Base-by-base conservation (phyloP, 805 yeast genomes). In the Wickerhamomyces bovis region DNA sequence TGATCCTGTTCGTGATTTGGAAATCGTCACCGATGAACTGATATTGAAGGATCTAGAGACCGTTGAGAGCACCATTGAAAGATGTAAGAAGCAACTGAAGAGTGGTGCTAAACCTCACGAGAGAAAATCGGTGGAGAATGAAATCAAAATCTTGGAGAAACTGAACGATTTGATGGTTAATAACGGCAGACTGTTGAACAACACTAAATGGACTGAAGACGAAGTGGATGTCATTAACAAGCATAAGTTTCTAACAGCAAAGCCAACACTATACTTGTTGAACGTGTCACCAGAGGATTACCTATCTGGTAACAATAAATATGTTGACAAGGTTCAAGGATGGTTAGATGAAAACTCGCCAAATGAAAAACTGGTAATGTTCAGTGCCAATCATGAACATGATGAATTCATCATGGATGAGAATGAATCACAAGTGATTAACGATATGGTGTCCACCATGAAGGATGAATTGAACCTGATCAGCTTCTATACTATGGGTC, bases 401-500 rank as follows among this genome's bases (percentile, higher is more conserved):
- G 65, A 60, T 36, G 53, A 53, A 22, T 56, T 55, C 35, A 53
- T 54, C 28, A 48, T 53, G 16, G 54, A 57, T 25, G 62, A 63
- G 53, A 49, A 48, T 10, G 78, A 70, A 52, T 67, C 75, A 23
- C 77, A 83, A 35, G 80, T 81, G 10, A 68, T 87, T 43, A 83
- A 88, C n/a, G 66, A 67, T 43, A 78, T 85, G 40, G 81, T 88
- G 36, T 63, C 68, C 16, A 72, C 76, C 48, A 83, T 89, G 85
- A 76, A 95, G 61, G 64, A 71, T 48, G 75, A 79, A 48, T 71
- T 89, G 48, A 78, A 81, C 44, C 71, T 89, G 61, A 85, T 88
- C 20, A 85, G 95, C 38, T 89, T 78, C 65, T 89, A 84, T 68
- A 89, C 97, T 0, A 86, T 95, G 61, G 97, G 97, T 25, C 81